Percentiles rank a stretch among this genome's conserved stretches.
These are phyloP conservation scores for Populus trichocarpa DNA, from an alignment of 441 rosid genomes.

Conservation along the genomic window DNA sequence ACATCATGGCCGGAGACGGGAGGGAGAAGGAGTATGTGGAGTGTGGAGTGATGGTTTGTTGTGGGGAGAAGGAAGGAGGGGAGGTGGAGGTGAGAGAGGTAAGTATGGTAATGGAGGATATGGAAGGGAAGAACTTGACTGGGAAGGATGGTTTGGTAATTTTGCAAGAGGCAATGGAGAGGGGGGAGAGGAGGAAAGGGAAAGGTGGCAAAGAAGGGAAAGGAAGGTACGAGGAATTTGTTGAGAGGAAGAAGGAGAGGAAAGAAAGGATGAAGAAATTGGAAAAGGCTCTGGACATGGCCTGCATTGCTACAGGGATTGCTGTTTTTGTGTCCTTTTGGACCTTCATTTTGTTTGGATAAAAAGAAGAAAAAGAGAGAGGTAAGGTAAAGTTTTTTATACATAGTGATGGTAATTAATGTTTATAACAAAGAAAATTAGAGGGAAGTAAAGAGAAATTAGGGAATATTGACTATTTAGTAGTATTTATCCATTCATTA, in stretches of 20 bases:
- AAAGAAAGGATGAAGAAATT: constrained; percentile 24
- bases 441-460: not conserved
- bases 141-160: constrained; percentile 67
- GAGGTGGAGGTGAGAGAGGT: constrained; percentile 66
- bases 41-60: constrained; percentile 56
- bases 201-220: constrained; percentile 29
- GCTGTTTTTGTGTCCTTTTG: constrained; percentile 41
- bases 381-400: not conserved
- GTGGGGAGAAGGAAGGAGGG: constrained; percentile 58
- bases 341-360: constrained; percentile 35
- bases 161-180: constrained; percentile 41
- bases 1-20: constrained; percentile 31
- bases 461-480: not conserved
- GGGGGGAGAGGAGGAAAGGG: constrained; percentile 35
- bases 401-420: not conserved
- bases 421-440: not conserved
- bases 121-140: constrained; percentile 60
- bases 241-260: constrained; percentile 35
- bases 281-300: constrained; percentile 45
- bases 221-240: constrained; percentile 37
- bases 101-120: constrained; percentile 67
- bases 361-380: not conserved
- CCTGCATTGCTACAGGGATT: constrained; percentile 36
- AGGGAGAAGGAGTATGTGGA: constrained; percentile 37
- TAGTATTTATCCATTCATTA: not conserved